These are phyloP conservation scores for Rubroshorea leprosula DNA, from an alignment of 345 rosid species.

Conservation along the genomic window DNA sequence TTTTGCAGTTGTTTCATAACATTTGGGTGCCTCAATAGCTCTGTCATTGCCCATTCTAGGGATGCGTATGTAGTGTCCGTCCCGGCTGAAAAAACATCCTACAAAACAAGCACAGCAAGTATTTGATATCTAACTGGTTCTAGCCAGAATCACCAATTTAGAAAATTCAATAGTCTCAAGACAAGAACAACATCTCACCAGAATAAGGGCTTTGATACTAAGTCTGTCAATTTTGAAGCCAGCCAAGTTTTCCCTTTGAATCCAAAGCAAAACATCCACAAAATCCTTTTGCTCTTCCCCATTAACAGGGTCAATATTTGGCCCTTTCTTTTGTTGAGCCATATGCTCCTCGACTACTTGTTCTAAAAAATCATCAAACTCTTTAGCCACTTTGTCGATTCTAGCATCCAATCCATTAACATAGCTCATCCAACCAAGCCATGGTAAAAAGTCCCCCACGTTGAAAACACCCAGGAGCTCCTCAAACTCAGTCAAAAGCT, in stretches of 20 bases:
- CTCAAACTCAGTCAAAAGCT: slow-evolving; percentile 18
- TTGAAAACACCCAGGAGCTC: slow-evolving; percentile 31
- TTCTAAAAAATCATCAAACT: slow-evolving; percentile 28
- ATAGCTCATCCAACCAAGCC: slow-evolving; percentile 41
- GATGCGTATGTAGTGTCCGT: no score
- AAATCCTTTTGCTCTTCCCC: slow-evolving; percentile 12
- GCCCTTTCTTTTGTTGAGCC: neutral
- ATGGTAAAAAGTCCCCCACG: slow-evolving; percentile 48
- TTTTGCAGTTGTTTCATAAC: no score
- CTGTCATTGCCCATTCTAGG: no score
- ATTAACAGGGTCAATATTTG: neutral
- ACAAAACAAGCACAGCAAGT: neutral
- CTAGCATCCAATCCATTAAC: slow-evolving; percentile 23
- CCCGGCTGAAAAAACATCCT: neutral
- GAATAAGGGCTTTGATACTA: slow-evolving; percentile 34
- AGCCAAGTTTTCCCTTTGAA: slow-evolving; percentile 25
- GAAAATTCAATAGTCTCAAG: no score
- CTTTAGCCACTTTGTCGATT: slow-evolving; percentile 18
- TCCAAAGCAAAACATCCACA: slow-evolving; percentile 25
- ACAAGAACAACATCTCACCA: slow-evolving; percentile 24
- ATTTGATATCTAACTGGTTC: neutral
- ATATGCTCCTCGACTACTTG: slow-evolving; percentile 14
- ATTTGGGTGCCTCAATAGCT: no score
- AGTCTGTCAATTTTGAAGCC: slow-evolving; percentile 25
- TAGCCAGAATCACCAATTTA: neutral